Conservation (phyloP, 768 basidiomycete genomes). For the Mycena vitilis region DNA sequence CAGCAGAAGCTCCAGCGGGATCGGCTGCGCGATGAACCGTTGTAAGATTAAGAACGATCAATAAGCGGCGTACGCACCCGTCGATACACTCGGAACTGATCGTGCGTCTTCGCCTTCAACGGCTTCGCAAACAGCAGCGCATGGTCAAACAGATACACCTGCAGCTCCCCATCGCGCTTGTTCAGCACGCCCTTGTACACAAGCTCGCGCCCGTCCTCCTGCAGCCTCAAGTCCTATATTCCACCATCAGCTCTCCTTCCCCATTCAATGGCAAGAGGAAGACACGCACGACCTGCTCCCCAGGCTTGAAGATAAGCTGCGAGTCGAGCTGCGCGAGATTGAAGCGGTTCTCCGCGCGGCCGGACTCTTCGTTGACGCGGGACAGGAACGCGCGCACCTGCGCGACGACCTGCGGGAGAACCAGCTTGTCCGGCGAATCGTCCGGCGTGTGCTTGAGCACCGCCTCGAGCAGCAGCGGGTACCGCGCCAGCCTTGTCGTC, state of each 20-base stretch:
- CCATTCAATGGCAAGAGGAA: background rate
- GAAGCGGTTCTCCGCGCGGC: conserved; percentile 96
- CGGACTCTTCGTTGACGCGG: conserved; percentile 93
- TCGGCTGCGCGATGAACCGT: conserved; percentile 67
- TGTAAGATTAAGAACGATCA: conserved; percentile 14
- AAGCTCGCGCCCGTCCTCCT: conserved; percentile 90
- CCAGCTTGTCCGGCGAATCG: conserved; percentile 86
- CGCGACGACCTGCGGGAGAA: conserved; percentile 80
- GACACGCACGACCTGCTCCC: conserved; percentile 85
- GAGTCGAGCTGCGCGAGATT: conserved; percentile 94
- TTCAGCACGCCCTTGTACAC: conserved; percentile 92
- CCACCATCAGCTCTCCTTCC: conserved; percentile 10
- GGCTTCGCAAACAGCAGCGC: conserved; percentile 92
- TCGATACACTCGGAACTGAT: conserved; percentile 93
- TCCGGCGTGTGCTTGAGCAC: conserved; percentile 93
- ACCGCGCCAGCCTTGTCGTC: conserved; percentile 96
- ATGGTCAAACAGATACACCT: conserved; percentile 97
- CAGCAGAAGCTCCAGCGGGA: conserved; percentile 92
- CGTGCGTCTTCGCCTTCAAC: conserved; percentile 87
- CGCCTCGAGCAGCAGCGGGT: conserved; percentile 92
- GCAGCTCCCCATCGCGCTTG: conserved; percentile 90
- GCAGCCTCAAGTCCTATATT: conserved; percentile 81
- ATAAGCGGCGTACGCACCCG: conserved; percentile 68
- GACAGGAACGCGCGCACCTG: conserved; percentile 85
- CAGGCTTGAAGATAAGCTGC: conserved; percentile 89